These are phyloP conservation scores for Neurospora discreta DNA, from an alignment of 495 filamentous ascomycete species.

Conservation along the genomic window DNA sequence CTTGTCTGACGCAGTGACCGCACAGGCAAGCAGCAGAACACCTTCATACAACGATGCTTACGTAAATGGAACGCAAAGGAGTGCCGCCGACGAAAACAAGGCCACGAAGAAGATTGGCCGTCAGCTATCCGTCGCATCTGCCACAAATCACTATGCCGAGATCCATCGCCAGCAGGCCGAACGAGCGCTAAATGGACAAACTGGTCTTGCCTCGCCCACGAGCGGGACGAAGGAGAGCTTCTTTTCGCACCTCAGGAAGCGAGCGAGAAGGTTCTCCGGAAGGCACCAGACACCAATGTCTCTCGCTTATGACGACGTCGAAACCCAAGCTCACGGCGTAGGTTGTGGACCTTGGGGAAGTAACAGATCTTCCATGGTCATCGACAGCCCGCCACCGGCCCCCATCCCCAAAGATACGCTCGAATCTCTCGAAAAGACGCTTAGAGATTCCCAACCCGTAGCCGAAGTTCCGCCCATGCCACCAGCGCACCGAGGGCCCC, in stretches of 20 bases:
- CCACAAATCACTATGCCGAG: constrained; percentile 78
- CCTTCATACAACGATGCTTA: constrained; percentile 39
- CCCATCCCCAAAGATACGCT: constrained; percentile 45
- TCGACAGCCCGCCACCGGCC: constrained; percentile 51
- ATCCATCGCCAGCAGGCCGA: constrained; percentile 85
- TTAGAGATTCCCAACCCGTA: constrained; percentile 58
- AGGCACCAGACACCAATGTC: constrained; percentile 69
- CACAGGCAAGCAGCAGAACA: constrained; percentile 54
- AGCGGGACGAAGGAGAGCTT: constrained; percentile 82
- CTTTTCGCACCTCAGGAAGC: constrained; percentile 93
- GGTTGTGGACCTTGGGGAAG: constrained; percentile 81
- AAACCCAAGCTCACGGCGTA: constrained; percentile 46
- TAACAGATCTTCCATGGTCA: constrained; percentile 72
- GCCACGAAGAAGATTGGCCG: constrained; percentile 85
- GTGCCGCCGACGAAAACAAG: constrained; percentile 48
- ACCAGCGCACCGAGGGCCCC: constrained; percentile 41
- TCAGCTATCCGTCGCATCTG: constrained; percentile 92
- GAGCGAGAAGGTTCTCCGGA: constrained; percentile 84
- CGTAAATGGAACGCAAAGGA: constrained; percentile 16
- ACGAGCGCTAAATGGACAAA: constrained; percentile 74
- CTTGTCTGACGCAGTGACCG: constrained; percentile 81
- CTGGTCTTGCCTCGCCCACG: constrained; percentile 50
- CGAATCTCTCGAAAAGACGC: constrained; percentile 65
- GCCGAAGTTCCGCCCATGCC: constrained; percentile 47
- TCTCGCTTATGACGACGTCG: constrained; percentile 69